Conservation (phyloP, 176 grass and related monocot genomes). For the Musa acuminata region DNA sequence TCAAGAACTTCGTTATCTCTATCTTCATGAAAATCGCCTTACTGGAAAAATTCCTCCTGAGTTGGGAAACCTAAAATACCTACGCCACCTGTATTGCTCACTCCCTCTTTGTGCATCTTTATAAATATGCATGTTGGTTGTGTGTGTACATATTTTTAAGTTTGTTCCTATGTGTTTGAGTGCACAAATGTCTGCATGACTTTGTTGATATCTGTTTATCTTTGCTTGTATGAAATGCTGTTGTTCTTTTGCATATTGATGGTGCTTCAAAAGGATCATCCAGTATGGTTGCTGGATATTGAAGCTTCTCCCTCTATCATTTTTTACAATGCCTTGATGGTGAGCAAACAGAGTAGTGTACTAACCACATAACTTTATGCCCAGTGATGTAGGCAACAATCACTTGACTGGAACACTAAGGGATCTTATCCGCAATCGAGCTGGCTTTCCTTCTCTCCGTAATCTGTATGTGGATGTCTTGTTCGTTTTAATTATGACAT, state of each 20-base stretch:
- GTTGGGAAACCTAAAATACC: constrained; percentile 70
- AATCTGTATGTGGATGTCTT: constrained; percentile 56
- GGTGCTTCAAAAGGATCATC: not conserved
- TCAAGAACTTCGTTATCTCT: constrained; percentile 75
- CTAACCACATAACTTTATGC: constrained; percentile 3
- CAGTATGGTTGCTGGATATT: not conserved
- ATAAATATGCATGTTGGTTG: not conserved
- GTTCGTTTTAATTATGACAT: not conserved
- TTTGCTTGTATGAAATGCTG: not conserved
- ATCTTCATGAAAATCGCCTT: constrained; percentile 78
- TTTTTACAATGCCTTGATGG: constrained; percentile 3
- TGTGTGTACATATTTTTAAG: not conserved
- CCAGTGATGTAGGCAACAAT: constrained; percentile 92
- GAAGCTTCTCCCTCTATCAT: not conserved
- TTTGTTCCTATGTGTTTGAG: not conserved
- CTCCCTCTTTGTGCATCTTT: constrained; percentile 14
- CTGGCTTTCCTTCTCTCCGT: constrained; percentile 71
- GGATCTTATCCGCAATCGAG: constrained; percentile 61
- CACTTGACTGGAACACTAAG: constrained; percentile 72
- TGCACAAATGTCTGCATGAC: not conserved
- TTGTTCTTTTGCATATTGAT: not conserved
- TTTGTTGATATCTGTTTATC: not conserved
- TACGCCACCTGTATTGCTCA: constrained; percentile 62
- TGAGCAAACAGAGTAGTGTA: constrained; percentile 7
- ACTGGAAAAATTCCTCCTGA: constrained; percentile 67